phyloP scores from a whole-genome alignment of 257 asterid genomes.

The Coffea canephora region DNA sequence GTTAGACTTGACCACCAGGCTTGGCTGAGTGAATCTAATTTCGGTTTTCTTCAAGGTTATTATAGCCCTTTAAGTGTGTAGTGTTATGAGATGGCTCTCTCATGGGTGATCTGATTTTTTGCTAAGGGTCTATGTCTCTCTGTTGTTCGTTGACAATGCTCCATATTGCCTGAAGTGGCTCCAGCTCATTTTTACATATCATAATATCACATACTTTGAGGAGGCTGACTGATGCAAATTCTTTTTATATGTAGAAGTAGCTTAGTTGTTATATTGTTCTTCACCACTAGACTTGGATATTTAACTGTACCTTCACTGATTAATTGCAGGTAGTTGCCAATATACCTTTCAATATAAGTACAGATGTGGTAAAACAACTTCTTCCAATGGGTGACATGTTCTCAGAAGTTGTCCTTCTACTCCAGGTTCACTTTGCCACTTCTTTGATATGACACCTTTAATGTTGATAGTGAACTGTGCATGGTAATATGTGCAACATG shows the following conservation, averaged over 20 bases:
- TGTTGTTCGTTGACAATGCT: background rate
- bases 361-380: slow-evolving; percentile 81
- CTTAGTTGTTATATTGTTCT: background rate
- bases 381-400: slow-evolving; percentile 99
- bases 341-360: slow-evolving; percentile 91
- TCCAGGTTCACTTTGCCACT: slow-evolving; percentile 54
- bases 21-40: background rate
- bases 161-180: background rate
- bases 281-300: background rate
- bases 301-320: background rate
- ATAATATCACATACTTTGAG: background rate
- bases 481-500: background rate
- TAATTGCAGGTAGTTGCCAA: slow-evolving; percentile 81
- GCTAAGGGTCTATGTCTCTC: background rate
- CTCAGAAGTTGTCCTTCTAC: slow-evolving; percentile 80
- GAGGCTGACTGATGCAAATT: too few species aligned
- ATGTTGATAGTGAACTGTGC: background rate
- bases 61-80: background rate
- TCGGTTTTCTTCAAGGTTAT: background rate
- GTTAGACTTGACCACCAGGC: background rate
- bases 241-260: background rate
- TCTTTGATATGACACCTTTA: background rate
- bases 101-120: background rate
- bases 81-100: background rate
- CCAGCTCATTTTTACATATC: background rate